Evolutionary conservation across 108 stramenopile genomes (phyloP), one percentile per base, ranked within the genome.

Genomic region (Nitzschia inconspicua): DNA sequence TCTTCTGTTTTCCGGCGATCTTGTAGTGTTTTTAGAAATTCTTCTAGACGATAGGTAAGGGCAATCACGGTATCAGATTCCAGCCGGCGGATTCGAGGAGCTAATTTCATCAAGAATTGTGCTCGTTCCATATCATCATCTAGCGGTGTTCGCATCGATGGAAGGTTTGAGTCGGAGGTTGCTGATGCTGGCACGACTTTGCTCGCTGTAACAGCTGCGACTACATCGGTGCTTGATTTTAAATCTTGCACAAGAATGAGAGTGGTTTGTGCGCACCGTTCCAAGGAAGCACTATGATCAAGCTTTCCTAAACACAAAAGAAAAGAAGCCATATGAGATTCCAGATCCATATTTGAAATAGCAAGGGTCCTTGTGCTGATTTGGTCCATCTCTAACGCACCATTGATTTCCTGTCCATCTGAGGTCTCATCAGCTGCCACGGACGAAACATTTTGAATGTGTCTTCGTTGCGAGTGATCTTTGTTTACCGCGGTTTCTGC

Each of bases 11-110:
- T 47, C 22, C 58, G 42, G 13, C 65, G 46, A 7, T 57, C 32
- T 57, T 83, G 77, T 36, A 94, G 32, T 20, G 50, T 54, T 16
- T 60, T 50, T 37, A 94, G 74, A 7, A 77, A 56, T 11, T 67
- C 50, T 62, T 94, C 92, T 69, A 90, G 66, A 23, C 68, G 63
- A 5, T 57, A 47, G 20, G 74, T 63, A 23, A 90, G 62, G 31
- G 71, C 60, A 14, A 65, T 71, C 43, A 66, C 60, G 22, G 81
- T 72, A 59, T 90, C 83, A 3, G 80, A 60, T 60, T 94, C 92
- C 58, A 94, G 67, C 41, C 78, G 56, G 51, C 92, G 80, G 47
- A 94, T 90, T 2, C 92, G 73, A 13, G 92, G 92, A 9, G 92
- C 77, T 29, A 94, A 66, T 46, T 86, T 88, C 79, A 88, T 76